Evolutionary conservation across 2,329 filamentous ascomycete genomes (phyloP).

Genomic region (Penicillium concentricum): DNA sequence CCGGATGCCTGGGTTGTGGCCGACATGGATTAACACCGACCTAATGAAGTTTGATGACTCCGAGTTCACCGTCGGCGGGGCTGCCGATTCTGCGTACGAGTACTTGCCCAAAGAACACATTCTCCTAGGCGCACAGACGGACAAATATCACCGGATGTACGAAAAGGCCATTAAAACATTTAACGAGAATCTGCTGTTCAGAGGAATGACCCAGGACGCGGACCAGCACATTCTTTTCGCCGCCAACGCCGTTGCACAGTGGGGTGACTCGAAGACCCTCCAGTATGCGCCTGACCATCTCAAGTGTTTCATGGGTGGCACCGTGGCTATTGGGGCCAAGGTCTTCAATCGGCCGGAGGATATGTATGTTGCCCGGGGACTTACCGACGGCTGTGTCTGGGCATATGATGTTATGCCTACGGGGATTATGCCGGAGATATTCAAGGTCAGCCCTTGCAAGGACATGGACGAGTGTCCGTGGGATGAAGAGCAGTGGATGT

Average conservation of each 20-base stretch:
- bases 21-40: conserved; percentile 65
- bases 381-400: conserved; percentile 63
- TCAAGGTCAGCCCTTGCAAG: conserved; percentile 53
- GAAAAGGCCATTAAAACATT: conserved; percentile 39
- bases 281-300: conserved; percentile 55
- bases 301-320: conserved; percentile 61
- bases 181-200: conserved; percentile 45
- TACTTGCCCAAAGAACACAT: conserved; percentile 52
- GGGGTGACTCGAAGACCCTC: conserved; percentile 17
- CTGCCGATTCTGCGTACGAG: conserved; percentile 52
- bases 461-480: conserved; percentile 49
- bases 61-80: conserved; percentile 45
- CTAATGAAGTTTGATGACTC: conserved; percentile 30
- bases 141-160: conserved; percentile 47
- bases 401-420: conserved; percentile 57
- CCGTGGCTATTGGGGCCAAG: conserved; percentile 60
- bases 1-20: conserved; percentile 75
- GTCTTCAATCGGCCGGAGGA: conserved; percentile 57
- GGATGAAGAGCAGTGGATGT: conserved; percentile 49
- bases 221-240: conserved; percentile 43
- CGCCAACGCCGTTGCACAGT: conserved; percentile 28
- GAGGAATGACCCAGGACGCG: conserved; percentile 43
- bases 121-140: conserved; percentile 42
- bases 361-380: conserved; percentile 54
- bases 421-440: conserved; percentile 62